Percentiles rank a stretch among this genome's conserved stretches.
Evolutionary conservation across 495 filamentous ascomycete species (phyloP).

Genomic region (Neurospora africana): DNA sequence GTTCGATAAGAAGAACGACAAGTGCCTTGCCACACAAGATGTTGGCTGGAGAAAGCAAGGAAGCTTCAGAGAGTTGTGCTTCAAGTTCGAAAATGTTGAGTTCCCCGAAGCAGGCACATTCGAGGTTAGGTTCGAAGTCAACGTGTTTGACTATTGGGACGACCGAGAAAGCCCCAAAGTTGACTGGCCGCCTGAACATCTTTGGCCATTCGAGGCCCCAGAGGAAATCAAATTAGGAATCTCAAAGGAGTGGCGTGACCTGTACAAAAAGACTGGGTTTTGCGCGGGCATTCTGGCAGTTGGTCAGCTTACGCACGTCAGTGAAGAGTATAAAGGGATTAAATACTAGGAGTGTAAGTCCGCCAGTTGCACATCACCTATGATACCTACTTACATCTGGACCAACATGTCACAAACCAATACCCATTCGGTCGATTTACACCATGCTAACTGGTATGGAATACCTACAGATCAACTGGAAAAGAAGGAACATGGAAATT

Average conservation of each 20-base stretch:
- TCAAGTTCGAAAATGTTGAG: neutral
- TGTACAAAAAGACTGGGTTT: neutral
- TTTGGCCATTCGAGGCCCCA: neutral
- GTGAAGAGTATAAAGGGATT: neutral
- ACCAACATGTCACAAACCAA: neutral
- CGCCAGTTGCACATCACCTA: neutral
- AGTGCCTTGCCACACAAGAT: neutral
- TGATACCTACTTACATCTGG: too few relatives aligned
- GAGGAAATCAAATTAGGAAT: neutral
- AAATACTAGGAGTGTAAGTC: neutral
- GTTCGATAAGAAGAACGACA: neutral
- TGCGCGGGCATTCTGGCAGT: neutral
- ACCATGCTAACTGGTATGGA: neutral
- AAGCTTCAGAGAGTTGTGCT: neutral
- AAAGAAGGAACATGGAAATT: neutral
- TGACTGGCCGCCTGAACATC: neutral
- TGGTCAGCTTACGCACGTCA: neutral
- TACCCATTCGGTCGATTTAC: neutral
- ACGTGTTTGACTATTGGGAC: neutral
- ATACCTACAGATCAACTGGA: neutral
- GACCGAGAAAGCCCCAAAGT: neutral
- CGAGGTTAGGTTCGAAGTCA: neutral
- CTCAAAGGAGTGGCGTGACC: neutral
- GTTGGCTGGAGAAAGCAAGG: neutral
- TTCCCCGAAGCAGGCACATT: neutral